Percentiles rank a stretch among this genome's conserved stretches.
phyloP scores from a whole-genome alignment of 1,284 basidiomycete species.

The Ceratobasidium sp. region DNA sequence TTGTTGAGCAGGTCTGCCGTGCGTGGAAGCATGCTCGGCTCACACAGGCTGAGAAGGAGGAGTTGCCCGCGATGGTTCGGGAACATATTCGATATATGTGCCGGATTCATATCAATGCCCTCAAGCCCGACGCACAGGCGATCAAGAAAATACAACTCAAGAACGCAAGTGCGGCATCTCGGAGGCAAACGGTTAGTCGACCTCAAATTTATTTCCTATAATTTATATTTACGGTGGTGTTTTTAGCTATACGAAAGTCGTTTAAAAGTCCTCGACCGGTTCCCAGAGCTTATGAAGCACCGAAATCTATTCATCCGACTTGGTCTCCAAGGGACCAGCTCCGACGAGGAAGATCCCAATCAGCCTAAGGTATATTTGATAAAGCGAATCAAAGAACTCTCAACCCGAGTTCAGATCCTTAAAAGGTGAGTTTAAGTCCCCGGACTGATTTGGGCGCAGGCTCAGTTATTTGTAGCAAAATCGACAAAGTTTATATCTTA shows the following conservation, averaged over 20 bases:
- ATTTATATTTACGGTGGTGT: not conserved
- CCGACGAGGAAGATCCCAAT: constrained; percentile 1
- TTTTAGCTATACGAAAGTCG: constrained; percentile 12
- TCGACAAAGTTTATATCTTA: not conserved
- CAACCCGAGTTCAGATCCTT: not conserved
- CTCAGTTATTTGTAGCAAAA: not conserved
- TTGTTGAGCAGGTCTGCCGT: not conserved
- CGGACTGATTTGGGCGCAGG: not conserved
- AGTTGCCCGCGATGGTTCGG: not conserved
- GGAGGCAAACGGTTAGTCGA: constrained; percentile 10
- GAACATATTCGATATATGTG: not conserved
- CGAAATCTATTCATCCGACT: not conserved
- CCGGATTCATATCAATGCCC: not conserved
- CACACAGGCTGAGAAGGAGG: not conserved
- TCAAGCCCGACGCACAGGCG: constrained; percentile 1
- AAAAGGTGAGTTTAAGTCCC: not conserved
- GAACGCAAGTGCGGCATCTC: not conserved
- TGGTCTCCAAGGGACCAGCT: not conserved
- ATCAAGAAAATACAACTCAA: not conserved
- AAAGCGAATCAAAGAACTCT: not conserved
- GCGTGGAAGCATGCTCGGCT: not conserved
- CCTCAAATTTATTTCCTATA: not conserved
- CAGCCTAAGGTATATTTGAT: not conserved
- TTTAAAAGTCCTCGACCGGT: not conserved
- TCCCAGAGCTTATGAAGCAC: not conserved